Conservation (phyloP, 2,329 filamentous ascomycete species). For the Phialophora macrospora region DNA sequence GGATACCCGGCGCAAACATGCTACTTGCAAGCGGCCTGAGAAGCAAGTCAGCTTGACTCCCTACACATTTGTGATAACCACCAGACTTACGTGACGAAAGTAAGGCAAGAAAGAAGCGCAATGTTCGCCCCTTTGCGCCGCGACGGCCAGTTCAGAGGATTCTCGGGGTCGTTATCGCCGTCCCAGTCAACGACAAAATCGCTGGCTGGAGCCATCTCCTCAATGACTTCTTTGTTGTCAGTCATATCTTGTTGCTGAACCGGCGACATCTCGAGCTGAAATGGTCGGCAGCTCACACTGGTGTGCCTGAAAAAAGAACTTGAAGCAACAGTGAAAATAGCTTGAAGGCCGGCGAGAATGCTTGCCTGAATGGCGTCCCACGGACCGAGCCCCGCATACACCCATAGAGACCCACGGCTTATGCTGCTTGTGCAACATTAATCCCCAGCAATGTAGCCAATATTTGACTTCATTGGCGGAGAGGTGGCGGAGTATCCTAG, state of each 20-base stretch:
- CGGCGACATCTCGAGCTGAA: not conserved
- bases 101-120: conserved; percentile 61
- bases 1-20: conserved; percentile 61
- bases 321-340: not conserved
- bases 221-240: conserved; percentile 8
- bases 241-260: conserved; percentile 7
- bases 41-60: not conserved
- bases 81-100: conserved; percentile 57
- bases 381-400: not conserved
- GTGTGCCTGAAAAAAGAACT: not conserved
- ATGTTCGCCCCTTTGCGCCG: conserved; percentile 63
- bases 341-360: not conserved
- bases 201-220: conserved; percentile 7
- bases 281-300: not conserved
- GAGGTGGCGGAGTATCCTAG: not conserved
- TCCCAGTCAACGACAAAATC: conserved; percentile 51
- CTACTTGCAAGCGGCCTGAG: conserved; percentile 62
- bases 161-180: conserved; percentile 57
- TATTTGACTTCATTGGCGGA: not conserved
- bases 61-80: not conserved
- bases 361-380: not conserved
- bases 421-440: conserved; percentile 10
- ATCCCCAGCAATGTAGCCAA: too few relatives aligned
- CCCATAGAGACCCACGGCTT: not conserved
- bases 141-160: conserved; percentile 61